Evolutionary conservation across 805 yeast species (phyloP), one percentile per base, ranked within the genome.

Genomic region (Candida quercuum): DNA sequence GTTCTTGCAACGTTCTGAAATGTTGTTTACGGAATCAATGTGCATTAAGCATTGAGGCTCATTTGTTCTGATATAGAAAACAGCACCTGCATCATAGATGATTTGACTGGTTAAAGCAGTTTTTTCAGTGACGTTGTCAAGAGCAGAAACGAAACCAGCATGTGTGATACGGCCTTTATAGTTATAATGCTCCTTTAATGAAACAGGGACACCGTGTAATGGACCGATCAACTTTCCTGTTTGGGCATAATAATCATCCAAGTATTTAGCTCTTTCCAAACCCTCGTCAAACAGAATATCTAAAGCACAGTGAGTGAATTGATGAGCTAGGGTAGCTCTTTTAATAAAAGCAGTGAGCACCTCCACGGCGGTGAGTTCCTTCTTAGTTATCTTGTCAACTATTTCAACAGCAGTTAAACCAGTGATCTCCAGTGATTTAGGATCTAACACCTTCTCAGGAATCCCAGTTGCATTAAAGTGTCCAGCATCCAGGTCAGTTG

Each of bases 21-120:
- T 63, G 57, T 74, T 72, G 53, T 76, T 76, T 51, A 69, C 63
- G 12, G 84, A 72, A 52, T 78, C 83, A 47, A 76, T 62, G 49
- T 77, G 83, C 86, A 80, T 81, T 56, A 80, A 60, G 2, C 79
- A 64, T 56, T 77, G 84, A 5, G 86, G 86, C 53, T 76, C 76
- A 39, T 76, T 72, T 9, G 88, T 79, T 54, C 86, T 67, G 28
- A 76, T 74, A 50, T 71, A 79, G 45, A 76, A 71, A 7, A 79
- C 74, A 16, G 83, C 84, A 30, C 57, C 57, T 15, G 36, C 26
- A 15, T 48, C 48, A 26, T 41, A 42, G 16, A 52, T 27, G 19
- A 71, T 64, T 41, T 70, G 63, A 13, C 71, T 56, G 15, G 74
- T 67, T 16, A 62, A 61, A 9, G 78, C 70, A 45, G 71, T 73